Base-by-base conservation (phyloP, 2,329 filamentous ascomycete species). In the Penicillium sp. region DNA sequence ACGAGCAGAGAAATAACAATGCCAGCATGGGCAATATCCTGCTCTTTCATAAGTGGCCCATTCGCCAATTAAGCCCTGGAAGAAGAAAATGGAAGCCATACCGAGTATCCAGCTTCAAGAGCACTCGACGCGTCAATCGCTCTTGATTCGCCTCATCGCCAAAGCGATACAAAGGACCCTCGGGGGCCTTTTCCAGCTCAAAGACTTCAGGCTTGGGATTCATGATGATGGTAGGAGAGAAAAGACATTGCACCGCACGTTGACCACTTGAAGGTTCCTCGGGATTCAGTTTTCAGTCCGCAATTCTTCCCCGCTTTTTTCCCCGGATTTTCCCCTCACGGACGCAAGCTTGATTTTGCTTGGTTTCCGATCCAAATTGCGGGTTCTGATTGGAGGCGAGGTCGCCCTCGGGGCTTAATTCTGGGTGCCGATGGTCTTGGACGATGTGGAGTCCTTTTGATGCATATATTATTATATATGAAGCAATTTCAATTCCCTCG, bases 1-100 rank as follows among this genome's bases (percentile, higher is more conserved):
- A 76, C 1, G 79, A 82, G 61, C 77, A 82, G 7, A 84, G 67
- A 48, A 82, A 82, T 1, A 84, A 64, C 0, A 83, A 52, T 0
- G 78, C 73, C n/a, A 85, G 69, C 5, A 80, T 61, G 0, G 80
- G 79, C 5, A 83, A 64, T 16, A 83, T 74, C 32, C 77, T 81
- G n/a, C n/a, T 17, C 6, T 12, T 7, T 11, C 22, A 25, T 25
- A 25, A 25, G 11, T 32, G 30, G 30, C 16, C 6, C 23, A 3
- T 14, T 27, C 4, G 23, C n/a, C n/a, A n/a, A n/a, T n/a, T n/a
- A n/a, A n/a, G n/a, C n/a, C n/a, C n/a, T n/a, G n/a, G 6, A 18
- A 4, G 9, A 12, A 12, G 3, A 9, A 17, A 18, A 8, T 23
- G 18, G 9, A 8, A 9, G 12, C 35, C 41, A 23, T 11, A 53